Evolutionary conservation across 345 rosid species (phyloP), one percentile per base, ranked within the genome.

Genomic region (Mangifera indica): DNA sequence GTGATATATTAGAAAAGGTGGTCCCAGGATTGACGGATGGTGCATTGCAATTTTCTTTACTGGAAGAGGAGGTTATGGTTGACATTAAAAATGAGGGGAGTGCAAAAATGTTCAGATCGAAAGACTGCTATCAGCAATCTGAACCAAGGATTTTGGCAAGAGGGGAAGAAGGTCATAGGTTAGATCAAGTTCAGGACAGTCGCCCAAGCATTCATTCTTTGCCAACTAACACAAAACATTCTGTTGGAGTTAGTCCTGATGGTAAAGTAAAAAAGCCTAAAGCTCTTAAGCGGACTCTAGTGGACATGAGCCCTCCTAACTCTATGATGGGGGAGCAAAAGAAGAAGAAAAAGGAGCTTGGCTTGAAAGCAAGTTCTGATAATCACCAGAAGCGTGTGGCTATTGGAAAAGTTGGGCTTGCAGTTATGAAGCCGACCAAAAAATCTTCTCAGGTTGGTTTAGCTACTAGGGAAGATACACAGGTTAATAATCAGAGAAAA

Each of bases 281-380:
- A 75, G 86, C 55, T 63, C 48, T 57, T 52, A 89, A 89, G 84
- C 90, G 81, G 60, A 81, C 83, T 32, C 56, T 77, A 14, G 84
- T 77, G 13, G 88, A 82, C 60, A 24, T 78, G 75, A 66, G 83
- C 69, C 55, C 81, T 9, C 91, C 78, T 56, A 77, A 78, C 58
- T 55, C 86, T 78, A 22, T 72, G 58, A 66, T 34, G 29, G 82
- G 62, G 67, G 84, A 71, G 80, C 84, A 77, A 72, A 91, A 84
- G 84, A 84, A 83, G 83, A 93, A 87, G 88, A 92, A 86, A 83
- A 86, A 82, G 76, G 89, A 81, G 72, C 46, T 67, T 22, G 79
- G 72, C 57, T 40, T 74, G 24, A 87, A 76, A 78, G 42, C 72
- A 51, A 76, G 69, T 67, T 53, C 85, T 71, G 93, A 77, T 74